Conservation (phyloP, 2,329 filamentous ascomycete genomes). For the Stachybotrys elegans region DNA sequence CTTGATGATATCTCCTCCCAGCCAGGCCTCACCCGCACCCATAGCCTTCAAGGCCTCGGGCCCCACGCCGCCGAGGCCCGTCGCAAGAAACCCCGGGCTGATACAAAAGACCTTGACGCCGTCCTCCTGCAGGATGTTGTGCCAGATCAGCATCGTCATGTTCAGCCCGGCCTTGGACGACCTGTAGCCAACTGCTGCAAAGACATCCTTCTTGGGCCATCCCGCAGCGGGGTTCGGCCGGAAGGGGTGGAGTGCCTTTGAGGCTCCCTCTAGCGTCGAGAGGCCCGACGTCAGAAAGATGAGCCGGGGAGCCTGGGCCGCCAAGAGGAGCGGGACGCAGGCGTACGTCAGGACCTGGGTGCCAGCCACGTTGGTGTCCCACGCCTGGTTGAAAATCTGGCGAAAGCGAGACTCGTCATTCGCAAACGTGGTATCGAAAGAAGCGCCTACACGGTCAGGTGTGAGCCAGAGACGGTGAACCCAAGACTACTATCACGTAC, state of each 20-base stretch:
- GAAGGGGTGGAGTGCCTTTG: constrained; percentile 16
- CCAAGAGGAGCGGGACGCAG: constrained; percentile 39
- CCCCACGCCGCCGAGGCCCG: constrained; percentile 30
- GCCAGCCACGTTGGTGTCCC: constrained; percentile 45
- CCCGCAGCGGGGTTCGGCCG: constrained; percentile 25
- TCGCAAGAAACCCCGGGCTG: constrained; percentile 44
- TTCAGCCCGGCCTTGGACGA: constrained; percentile 21
- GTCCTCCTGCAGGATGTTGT: constrained; percentile 36
- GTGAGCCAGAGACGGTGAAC: too few species aligned
- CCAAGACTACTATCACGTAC: constrained; percentile 19
- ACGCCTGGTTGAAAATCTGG: constrained; percentile 38
- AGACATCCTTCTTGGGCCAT: constrained; percentile 48
- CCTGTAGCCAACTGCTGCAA: constrained; percentile 19
- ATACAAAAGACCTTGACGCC: constrained; percentile 45
- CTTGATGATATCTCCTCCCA: constrained; percentile 31
- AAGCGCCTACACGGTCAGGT: constrained; percentile 26
- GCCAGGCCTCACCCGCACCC: constrained; percentile 26
- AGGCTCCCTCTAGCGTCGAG: constrained; percentile 29
- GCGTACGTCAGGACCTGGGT: constrained; percentile 34
- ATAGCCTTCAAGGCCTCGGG: constrained; percentile 23
- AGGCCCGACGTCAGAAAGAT: constrained; percentile 44
- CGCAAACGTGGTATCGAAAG: constrained; percentile 32
- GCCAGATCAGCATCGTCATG: constrained; percentile 36
- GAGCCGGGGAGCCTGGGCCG: constrained; percentile 35
- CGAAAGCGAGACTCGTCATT: constrained; percentile 25